These are phyloP conservation scores for Penicillium hesseltinei DNA, from an alignment of 2,329 filamentous ascomycete genomes.

Conservation along the genomic window DNA sequence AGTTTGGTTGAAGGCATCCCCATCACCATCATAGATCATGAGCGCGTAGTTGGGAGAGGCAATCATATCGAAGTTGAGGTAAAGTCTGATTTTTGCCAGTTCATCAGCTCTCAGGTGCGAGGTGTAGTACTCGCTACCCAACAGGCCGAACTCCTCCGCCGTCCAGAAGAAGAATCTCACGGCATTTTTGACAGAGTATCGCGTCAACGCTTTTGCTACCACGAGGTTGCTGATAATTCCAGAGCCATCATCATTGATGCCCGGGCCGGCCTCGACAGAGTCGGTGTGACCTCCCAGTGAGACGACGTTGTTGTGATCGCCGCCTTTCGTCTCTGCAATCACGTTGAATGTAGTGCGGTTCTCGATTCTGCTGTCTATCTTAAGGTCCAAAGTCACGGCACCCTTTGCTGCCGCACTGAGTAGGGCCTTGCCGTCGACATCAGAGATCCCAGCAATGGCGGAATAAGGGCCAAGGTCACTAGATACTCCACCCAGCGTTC, in stretches of 20 bases:
- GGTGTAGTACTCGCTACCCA: conserved; percentile 61
- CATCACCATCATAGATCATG: conserved; percentile 53
- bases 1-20: conserved; percentile 49
- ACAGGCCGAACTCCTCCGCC: conserved; percentile 61
- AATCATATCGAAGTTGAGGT: conserved; percentile 73
- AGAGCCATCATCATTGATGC: conserved; percentile 77
- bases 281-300: conserved; percentile 62
- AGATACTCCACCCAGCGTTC: conserved; percentile 64
- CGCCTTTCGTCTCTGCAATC: conserved; percentile 58
- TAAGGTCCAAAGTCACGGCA: conserved; percentile 36
- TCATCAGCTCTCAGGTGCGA: conserved; percentile 49
- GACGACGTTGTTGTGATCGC: conserved; percentile 59
- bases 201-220: conserved; percentile 60
- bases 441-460: conserved; percentile 65
- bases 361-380: conserved; percentile 47
- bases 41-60: conserved; percentile 60
- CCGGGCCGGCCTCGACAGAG: conserved; percentile 60
- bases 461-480: conserved; percentile 39
- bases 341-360: conserved; percentile 56
- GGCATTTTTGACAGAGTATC: conserved; percentile 70
- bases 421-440: conserved; percentile 58
- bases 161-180: conserved; percentile 67
- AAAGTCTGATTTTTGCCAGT: conserved; percentile 60
- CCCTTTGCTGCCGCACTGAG: conserved; percentile 52
- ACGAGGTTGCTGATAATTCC: conserved; percentile 62